These are phyloP conservation scores for Rosa rugosa DNA, from an alignment of 306 rosid genomes.

Conservation along the genomic window DNA sequence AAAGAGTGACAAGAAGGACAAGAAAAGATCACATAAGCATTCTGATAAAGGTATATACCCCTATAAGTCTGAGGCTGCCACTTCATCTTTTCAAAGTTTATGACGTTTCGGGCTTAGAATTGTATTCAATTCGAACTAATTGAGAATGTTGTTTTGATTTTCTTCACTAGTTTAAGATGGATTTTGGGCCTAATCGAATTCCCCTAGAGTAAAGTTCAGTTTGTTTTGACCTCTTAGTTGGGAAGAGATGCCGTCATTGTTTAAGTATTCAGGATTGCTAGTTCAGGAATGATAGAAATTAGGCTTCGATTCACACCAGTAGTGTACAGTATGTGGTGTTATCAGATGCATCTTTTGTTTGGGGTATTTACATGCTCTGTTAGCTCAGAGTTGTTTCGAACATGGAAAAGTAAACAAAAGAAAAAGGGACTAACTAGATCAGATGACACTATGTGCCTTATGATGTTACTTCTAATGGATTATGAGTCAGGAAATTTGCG, in stretches of 20 bases:
- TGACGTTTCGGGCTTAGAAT: not conserved
- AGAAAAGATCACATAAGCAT: constrained; percentile 52
- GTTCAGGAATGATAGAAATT: not conserved
- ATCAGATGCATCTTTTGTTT: not conserved
- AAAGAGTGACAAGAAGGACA: constrained; percentile 63
- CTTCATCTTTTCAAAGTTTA: not conserved
- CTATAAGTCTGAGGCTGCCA: too few species aligned
- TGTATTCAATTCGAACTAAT: not conserved
- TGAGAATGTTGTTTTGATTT: not conserved
- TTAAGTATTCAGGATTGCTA: too few species aligned
- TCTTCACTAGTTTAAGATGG: not conserved
- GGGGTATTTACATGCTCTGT: not conserved
- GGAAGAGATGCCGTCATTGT: too few species aligned
- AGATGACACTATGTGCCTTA: not conserved
- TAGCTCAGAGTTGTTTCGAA: not conserved
- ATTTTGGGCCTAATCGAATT: not conserved
- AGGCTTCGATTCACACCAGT: not conserved
- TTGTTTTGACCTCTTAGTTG: not conserved
- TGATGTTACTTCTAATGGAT: not conserved
- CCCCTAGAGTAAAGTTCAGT: not conserved
- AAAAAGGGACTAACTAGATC: not conserved
- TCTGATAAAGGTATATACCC: constrained; percentile 33
- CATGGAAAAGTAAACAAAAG: not conserved
- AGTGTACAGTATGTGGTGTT: not conserved
- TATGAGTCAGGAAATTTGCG: not conserved